phyloP scores from a whole-genome alignment of 495 filamentous ascomycete genomes.

The Xylaria cubensis region DNA sequence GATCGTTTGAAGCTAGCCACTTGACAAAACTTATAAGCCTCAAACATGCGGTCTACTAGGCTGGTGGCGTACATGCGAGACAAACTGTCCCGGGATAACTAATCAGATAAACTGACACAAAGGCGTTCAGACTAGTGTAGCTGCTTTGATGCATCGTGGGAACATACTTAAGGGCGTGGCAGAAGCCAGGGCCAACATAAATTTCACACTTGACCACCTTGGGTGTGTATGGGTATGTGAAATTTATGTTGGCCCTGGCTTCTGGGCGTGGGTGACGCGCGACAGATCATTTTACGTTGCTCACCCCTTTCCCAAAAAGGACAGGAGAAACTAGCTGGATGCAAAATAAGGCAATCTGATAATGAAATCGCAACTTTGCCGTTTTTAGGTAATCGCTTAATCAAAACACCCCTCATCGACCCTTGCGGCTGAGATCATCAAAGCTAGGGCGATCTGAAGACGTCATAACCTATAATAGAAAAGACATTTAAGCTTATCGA shows the following conservation, averaged over 20 bases:
- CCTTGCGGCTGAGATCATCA: conserved; percentile 19
- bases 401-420: conserved; percentile 13
- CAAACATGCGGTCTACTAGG: not conserved
- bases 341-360: conserved; percentile 7
- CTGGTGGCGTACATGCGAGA: not conserved
- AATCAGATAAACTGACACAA: conserved; percentile 6
- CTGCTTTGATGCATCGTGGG: conserved; percentile 15
- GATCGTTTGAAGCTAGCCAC: not conserved
- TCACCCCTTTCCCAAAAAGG: not conserved
- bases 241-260: no score
- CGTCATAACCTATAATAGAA: conserved; percentile 8
- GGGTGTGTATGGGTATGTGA: no score
- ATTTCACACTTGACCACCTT: no score
- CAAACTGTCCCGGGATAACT: conserved; percentile 7
- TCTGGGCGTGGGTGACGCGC: conserved; percentile 17
- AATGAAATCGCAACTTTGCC: conserved; percentile 6
- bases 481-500: conserved; percentile 17
- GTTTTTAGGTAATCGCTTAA: conserved; percentile 16
- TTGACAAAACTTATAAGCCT: not conserved
- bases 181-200: no score
- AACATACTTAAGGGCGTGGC: no score
- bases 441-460: conserved; percentile 5
- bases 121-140: not conserved
- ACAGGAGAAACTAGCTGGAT: not conserved
- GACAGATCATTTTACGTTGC: conserved; percentile 10